Base-by-base conservation (phyloP, 495 filamentous ascomycete genomes). In the Xylaria nigripes region DNA sequence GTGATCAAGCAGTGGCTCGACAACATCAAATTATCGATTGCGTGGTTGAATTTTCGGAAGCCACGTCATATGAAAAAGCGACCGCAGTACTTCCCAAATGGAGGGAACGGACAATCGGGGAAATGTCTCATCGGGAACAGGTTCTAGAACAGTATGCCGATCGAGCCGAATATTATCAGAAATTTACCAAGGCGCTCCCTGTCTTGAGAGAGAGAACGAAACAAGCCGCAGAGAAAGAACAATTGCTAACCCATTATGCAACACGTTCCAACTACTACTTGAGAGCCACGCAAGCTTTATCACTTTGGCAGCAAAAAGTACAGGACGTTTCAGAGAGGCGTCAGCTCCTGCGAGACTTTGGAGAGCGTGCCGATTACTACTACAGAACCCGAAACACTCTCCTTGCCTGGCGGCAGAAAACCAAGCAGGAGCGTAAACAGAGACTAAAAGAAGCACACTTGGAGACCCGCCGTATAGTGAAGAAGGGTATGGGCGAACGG, bases 401-500 rank as follows among this genome's bases (percentile, higher is more conserved):
- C 24, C 29, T 59, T 19, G 44, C 52, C 13, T 67, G 64, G 64
- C 55, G 54, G 48, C 58, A 60, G 6, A 29, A 44, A 29, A 47
- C 64, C 2, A 67, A 62, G 27, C 44, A 64, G 45, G 64, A 45
- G 38, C 64, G 64, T 6, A 67, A 67, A 50, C 36, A 59, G 47
- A 62, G 50, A 32, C 45, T 67, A 16, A 64, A 50, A 49, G 64
- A 67, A 23, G 64, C 64, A 6, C 61, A 67, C 50, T 22, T 67
- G 41, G 64, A 64, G 48, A 67, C 64, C 8, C 64, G 64, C 21
- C 64, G 64, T 13, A 49, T 59, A 32, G 64, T 67, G 16, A 67
- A 67, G 55, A 67, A 55, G 50, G 54, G 59, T 12, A 67, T 67
- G 64, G 64, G 64, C n/a, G 27, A 50, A 27, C 64, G 64, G 16